These are phyloP conservation scores for Stagonosporopsis vannaccii DNA, from an alignment of 2,329 filamentous ascomycete species.

Conservation along the genomic window DNA sequence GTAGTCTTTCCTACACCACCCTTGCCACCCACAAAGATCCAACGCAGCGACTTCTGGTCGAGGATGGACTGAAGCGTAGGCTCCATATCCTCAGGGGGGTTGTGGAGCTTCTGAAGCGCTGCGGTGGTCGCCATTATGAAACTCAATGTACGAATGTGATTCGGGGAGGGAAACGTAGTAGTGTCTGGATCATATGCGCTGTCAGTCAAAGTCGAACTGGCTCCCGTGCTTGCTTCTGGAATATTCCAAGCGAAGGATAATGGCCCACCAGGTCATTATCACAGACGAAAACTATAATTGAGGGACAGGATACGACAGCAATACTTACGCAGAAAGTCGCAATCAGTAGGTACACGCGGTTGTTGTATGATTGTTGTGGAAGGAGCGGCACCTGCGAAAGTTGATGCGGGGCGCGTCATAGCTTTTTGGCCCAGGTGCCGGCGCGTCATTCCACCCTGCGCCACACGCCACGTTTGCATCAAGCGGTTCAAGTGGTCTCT, in stretches of 20 bases:
- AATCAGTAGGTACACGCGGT: neutral
- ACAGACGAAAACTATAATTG: neutral
- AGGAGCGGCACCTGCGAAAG: constrained; percentile 3
- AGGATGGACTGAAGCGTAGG: constrained; percentile 93
- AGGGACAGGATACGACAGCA: neutral
- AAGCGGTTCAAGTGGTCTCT: neutral
- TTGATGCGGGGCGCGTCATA: constrained; percentile 21
- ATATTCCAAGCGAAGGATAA: constrained; percentile 1
- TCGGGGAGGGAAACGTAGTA: neutral
- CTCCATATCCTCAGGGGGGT: constrained; percentile 71
- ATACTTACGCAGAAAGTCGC: neutral
- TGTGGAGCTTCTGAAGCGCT: constrained; percentile 55
- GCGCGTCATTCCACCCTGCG: constrained; percentile 5
- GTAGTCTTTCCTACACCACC: constrained; percentile 99
- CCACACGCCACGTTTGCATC: constrained; percentile 6
- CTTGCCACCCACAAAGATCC: constrained; percentile 99
- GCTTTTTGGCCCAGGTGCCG: neutral
- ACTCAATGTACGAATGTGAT: neutral
- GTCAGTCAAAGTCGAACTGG: constrained; percentile 14
- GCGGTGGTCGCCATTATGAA: constrained; percentile 49
- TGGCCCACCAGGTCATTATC: neutral
- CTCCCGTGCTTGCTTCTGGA: constrained; percentile 11
- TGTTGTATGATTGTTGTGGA: constrained; percentile 4
- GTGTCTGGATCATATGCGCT: neutral
- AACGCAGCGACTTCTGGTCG: constrained; percentile 92